These are phyloP conservation scores for Acanthamoeba castellanii DNA, from an alignment of 208 protist species.

Conservation along the genomic window DNA sequence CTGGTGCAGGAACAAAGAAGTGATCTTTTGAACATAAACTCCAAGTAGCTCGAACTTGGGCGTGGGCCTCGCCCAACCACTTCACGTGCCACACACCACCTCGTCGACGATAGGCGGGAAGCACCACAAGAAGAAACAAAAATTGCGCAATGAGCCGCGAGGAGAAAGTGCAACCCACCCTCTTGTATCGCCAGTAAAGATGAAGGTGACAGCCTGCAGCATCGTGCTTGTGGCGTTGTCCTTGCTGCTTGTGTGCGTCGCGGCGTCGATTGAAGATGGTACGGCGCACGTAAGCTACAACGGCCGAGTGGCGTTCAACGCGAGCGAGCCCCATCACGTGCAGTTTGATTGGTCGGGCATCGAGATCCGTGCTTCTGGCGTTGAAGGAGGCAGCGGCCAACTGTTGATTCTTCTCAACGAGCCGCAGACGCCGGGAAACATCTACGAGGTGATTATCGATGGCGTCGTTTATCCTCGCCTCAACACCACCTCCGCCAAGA, in stretches of 20 bases:
- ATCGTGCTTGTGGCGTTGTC: too few relatives aligned
- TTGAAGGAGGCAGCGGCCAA: neutral
- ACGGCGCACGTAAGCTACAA: neutral
- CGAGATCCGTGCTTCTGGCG: neutral
- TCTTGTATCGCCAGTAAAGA: too few relatives aligned
- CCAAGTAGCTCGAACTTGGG: too few relatives aligned
- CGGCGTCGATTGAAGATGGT: neutral
- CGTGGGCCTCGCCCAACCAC: too few relatives aligned
- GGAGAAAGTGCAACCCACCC: too few relatives aligned
- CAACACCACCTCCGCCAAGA: constrained; percentile 7
- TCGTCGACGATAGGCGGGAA: too few relatives aligned
- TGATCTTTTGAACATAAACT: too few relatives aligned
- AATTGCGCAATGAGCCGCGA: too few relatives aligned
- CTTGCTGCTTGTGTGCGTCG: neutral
- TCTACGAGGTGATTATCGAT: constrained; percentile 22
- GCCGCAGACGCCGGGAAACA: neutral
- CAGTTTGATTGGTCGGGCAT: constrained; percentile 60
- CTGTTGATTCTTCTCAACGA: constrained; percentile 35
- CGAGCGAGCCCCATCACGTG: neutral
- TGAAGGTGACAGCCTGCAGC: too few relatives aligned
- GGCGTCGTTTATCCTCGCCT: neutral
- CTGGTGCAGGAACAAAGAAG: too few relatives aligned
- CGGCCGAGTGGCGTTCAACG: constrained; percentile 9
- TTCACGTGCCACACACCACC: too few relatives aligned
- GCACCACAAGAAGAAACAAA: too few relatives aligned